These are phyloP conservation scores for Globisporangium solare DNA, from an alignment of 352 stramenopile genomes.

Conservation along the genomic window DNA sequence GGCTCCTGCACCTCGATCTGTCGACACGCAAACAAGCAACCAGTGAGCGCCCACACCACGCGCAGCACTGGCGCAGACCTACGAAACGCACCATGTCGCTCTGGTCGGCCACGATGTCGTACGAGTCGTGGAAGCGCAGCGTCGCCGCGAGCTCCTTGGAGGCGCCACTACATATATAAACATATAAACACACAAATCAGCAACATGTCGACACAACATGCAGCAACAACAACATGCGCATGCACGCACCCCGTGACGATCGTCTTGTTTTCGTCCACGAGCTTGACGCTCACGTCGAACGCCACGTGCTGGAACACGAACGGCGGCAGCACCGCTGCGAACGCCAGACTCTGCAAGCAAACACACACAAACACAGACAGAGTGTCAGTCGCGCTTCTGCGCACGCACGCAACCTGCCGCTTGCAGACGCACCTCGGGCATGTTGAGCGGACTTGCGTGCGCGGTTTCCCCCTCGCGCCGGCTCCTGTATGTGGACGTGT, in stretches of 20 bases:
- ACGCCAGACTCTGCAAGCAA: slow-evolving; percentile 42
- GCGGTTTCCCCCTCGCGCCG: too few species aligned
- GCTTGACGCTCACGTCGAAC: slow-evolving; percentile 53
- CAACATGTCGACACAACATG: not conserved
- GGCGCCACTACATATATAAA: slow-evolving; percentile 18
- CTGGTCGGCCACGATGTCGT: slow-evolving; percentile 66
- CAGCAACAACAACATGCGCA: not conserved
- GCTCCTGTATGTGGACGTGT: too few species aligned
- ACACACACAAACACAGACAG: not conserved
- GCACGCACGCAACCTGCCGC: not conserved
- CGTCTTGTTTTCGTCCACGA: slow-evolving; percentile 54
- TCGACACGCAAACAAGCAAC: too few species aligned
- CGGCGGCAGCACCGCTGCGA: slow-evolving; percentile 43
- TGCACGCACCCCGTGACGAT: slow-evolving; percentile 46
- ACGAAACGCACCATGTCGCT: slow-evolving; percentile 35
- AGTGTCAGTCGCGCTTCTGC: not conserved
- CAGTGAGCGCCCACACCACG: not conserved
- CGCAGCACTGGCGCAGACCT: not conserved
- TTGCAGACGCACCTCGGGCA: slow-evolving; percentile 31
- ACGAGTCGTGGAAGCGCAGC: slow-evolving; percentile 70
- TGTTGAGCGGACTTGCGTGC: slow-evolving; percentile 3
- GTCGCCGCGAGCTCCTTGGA: slow-evolving; percentile 44
- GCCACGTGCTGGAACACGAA: slow-evolving; percentile 61
- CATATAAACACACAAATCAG: not conserved
- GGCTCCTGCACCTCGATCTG: slow-evolving; percentile 16